phyloP scores from a whole-genome alignment of 768 basidiomycete genomes.

The Lactarius akahatsu region DNA sequence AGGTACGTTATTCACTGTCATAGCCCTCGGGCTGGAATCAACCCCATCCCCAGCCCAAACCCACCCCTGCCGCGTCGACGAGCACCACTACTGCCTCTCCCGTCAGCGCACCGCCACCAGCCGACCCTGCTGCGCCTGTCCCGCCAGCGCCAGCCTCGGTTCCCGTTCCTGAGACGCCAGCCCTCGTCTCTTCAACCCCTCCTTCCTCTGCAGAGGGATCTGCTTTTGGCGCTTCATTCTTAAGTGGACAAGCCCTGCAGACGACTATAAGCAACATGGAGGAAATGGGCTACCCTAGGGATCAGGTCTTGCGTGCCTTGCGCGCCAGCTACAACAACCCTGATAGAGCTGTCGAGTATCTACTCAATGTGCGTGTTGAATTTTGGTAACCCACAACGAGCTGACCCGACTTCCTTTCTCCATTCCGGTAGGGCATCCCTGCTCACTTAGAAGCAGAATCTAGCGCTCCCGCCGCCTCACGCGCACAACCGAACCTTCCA shows the following conservation, averaged over 20 bases:
- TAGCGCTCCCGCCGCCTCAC: conserved; percentile 39
- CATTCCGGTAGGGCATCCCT: conserved; percentile 68
- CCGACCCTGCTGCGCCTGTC: conserved; percentile 34
- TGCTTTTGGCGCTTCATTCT: conserved; percentile 58
- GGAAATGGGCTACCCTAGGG: conserved; percentile 92
- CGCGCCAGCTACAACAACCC: conserved; percentile 97
- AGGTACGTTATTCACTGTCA: conserved; percentile 51
- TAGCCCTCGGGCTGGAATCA: not conserved
- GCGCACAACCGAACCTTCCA: conserved; percentile 35
- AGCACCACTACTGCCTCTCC: conserved; percentile 36
- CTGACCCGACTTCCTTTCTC: conserved; percentile 21
- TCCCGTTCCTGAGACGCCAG: conserved; percentile 37
- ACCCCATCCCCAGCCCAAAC: conserved; percentile 50
- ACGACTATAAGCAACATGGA: conserved; percentile 77
- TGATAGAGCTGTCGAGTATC: conserved; percentile 96
- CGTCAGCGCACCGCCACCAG: conserved; percentile 31
- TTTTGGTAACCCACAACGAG: not conserved
- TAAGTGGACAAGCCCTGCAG: conserved; percentile 77
- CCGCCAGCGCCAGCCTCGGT: conserved; percentile 39
- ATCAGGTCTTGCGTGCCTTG: conserved; percentile 80
- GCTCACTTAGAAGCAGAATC: conserved; percentile 57
- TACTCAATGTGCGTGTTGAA: conserved; percentile 71
- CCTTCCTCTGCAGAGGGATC: conserved; percentile 34
- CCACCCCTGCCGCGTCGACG: conserved; percentile 41
- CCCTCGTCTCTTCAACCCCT: conserved; percentile 36